phyloP scores from a whole-genome alignment of 306 rosid genomes.

The Acacia confusa region DNA sequence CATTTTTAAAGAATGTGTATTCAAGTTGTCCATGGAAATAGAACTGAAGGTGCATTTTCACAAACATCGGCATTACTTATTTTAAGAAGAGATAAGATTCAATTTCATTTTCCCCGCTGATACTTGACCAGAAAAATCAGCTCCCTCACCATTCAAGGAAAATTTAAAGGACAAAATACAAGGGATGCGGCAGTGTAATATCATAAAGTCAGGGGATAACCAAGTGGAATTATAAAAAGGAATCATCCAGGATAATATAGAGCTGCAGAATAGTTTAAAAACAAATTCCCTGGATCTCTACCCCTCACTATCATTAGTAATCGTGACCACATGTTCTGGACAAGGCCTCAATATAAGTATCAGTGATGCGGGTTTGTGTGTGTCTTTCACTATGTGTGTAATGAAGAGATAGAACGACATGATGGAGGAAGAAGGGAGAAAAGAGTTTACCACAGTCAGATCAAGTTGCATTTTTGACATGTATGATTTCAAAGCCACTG shows the following conservation, averaged over 20 bases:
- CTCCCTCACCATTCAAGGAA: conserved; percentile 12
- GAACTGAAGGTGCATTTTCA: conserved; percentile 2
- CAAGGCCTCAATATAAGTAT: not conserved
- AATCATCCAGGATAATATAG: not conserved
- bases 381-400: not conserved
- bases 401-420: not conserved
- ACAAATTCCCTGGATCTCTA: not conserved
- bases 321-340: not conserved
- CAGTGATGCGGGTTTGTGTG: conserved; percentile 8
- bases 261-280: not conserved
- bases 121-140: conserved; percentile 1
- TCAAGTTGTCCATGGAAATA: conserved; percentile 9
- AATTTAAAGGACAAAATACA: not conserved
- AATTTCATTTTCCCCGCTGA: not conserved
- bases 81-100: conserved; percentile 16
- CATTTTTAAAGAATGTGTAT: not conserved
- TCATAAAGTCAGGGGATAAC: not conserved
- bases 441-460: conserved; percentile 77
- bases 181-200: conserved; percentile 7
- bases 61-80: conserved; percentile 6
- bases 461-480: conserved; percentile 65
- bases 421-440: not conserved
- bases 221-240: not conserved
- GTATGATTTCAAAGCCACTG: conserved; percentile 60
- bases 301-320: conserved; percentile 5